Evolutionary conservation across 2,329 filamentous ascomycete genomes (phyloP).

Genomic region (Hysterium pulicare): DNA sequence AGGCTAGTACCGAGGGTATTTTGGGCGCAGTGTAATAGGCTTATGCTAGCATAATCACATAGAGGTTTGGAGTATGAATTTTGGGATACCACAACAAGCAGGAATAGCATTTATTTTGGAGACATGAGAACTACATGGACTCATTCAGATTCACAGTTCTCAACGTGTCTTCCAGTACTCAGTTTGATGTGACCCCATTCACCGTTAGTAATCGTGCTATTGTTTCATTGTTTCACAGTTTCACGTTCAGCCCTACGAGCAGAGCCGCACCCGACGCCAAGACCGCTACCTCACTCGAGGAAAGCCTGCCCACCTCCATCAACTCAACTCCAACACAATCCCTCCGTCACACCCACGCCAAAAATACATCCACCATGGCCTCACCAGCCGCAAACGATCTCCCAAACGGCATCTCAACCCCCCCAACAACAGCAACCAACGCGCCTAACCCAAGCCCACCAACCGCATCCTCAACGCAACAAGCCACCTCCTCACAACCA

Average conservation of each 20-base stretch:
- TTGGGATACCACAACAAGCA: too few relatives aligned
- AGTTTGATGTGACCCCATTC: too few relatives aligned
- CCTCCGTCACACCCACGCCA: background rate
- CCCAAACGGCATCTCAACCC: slow-evolving; percentile 39
- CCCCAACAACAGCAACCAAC: slow-evolving; percentile 24
- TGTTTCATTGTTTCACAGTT: too few relatives aligned
- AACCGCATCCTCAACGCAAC: slow-evolving; percentile 20
- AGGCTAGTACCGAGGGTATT: slow-evolving; percentile 5
- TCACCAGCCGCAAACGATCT: slow-evolving; percentile 33
- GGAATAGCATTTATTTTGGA: too few relatives aligned
- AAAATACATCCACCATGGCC: slow-evolving; percentile 26
- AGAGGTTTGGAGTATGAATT: too few relatives aligned
- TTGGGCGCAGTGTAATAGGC: slow-evolving; percentile 10
- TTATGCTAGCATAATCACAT: too few relatives aligned
- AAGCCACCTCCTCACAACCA: slow-evolving; percentile 10
- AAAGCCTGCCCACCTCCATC: too few relatives aligned
- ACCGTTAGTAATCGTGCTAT: too few relatives aligned
- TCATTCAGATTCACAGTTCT: too few relatives aligned
- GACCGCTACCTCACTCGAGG: too few relatives aligned
- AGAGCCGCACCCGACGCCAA: background rate
- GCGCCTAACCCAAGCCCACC: slow-evolving; percentile 26
- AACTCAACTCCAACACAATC: background rate
- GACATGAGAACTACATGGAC: too few relatives aligned
- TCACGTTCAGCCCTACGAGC: background rate
- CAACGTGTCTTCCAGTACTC: too few relatives aligned